Evolutionary conservation across 1,139 yeast species (phyloP).

Genomic region (Torulaspora globosa): DNA sequence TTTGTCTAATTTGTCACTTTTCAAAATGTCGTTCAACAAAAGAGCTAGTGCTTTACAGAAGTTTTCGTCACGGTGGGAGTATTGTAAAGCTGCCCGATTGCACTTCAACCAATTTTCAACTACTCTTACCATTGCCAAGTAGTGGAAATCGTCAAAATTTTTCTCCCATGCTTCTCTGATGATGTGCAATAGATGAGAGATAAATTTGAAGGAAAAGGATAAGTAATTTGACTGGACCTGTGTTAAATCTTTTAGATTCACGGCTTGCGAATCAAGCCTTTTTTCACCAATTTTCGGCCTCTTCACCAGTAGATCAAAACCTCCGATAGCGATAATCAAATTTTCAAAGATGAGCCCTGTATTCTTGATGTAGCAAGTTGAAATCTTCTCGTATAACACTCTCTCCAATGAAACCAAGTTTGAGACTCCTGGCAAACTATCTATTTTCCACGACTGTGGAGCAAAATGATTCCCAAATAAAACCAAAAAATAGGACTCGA

Average conservation of each 20-base stretch:
- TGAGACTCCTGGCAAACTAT: conserved; percentile 15
- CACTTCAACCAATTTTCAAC: conserved; percentile 52
- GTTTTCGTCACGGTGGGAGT: conserved; percentile 38
- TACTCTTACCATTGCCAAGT: conserved; percentile 43
- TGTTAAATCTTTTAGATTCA: conserved; percentile 13
- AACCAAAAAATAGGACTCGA: conserved; percentile 33
- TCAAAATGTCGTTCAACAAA: conserved; percentile 36
- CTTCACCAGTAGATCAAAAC: conserved; percentile 26
- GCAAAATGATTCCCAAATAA: conserved; percentile 29
- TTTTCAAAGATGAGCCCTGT: conserved; percentile 29
- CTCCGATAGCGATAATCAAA: conserved; percentile 29
- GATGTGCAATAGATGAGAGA: conserved; percentile 28
- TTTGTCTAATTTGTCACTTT: conserved; percentile 13
- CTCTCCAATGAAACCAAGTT: conserved; percentile 20
- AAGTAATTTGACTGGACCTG: conserved; percentile 19
- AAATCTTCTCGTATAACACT: conserved; percentile 27
- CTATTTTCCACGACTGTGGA: conserved; percentile 26
- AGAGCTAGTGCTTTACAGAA: conserved; percentile 40
- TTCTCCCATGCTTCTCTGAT: conserved; percentile 26
- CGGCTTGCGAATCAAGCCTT: conserved; percentile 5
- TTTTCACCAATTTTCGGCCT: conserved; percentile 3
- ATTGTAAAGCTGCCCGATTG: conserved; percentile 42
- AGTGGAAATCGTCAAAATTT: conserved; percentile 26
- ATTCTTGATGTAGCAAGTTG: conserved; percentile 30
- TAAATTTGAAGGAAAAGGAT: conserved; percentile 28